Evolutionary conservation across 2,329 filamentous ascomycete genomes (phyloP).

Genomic region (Penicillium glabrum): DNA sequence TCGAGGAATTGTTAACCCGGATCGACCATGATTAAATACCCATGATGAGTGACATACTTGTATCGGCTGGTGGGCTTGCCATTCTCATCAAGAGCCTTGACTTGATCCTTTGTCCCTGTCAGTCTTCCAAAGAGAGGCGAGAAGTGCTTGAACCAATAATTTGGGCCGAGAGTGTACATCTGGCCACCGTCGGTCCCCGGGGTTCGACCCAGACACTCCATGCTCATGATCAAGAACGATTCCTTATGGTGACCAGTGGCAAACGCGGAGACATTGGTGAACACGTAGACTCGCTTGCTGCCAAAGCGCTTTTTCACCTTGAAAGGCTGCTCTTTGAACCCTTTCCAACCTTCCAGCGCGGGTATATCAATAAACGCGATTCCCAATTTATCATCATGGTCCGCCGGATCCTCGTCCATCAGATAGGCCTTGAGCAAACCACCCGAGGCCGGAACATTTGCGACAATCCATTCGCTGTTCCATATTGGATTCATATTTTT

Average conservation of each 20-base stretch:
- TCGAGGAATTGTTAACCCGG: background rate
- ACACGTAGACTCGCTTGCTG: conserved; percentile 80
- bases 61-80: conserved; percentile 65
- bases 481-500: conserved; percentile 73
- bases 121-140: conserved; percentile 85
- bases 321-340: conserved; percentile 64
- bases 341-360: conserved; percentile 65
- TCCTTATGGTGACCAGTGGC: conserved; percentile 63
- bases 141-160: conserved; percentile 76
- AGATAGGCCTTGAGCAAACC: conserved; percentile 83
- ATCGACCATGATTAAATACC: background rate
- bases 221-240: conserved; percentile 69
- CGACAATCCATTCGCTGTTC: conserved; percentile 84
- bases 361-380: conserved; percentile 73
- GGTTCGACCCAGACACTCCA: conserved; percentile 75
- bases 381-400: conserved; percentile 83
- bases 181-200: conserved; percentile 63
- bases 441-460: conserved; percentile 77
- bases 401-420: conserved; percentile 85
- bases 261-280: conserved; percentile 67
- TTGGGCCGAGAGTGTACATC: conserved; percentile 78
- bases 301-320: conserved; percentile 75
- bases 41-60: conserved; percentile 60
- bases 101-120: conserved; percentile 67
- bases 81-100: conserved; percentile 55